Conservation (phyloP, 2,329 filamentous ascomycete genomes). For the Fusarium sambucinum region DNA sequence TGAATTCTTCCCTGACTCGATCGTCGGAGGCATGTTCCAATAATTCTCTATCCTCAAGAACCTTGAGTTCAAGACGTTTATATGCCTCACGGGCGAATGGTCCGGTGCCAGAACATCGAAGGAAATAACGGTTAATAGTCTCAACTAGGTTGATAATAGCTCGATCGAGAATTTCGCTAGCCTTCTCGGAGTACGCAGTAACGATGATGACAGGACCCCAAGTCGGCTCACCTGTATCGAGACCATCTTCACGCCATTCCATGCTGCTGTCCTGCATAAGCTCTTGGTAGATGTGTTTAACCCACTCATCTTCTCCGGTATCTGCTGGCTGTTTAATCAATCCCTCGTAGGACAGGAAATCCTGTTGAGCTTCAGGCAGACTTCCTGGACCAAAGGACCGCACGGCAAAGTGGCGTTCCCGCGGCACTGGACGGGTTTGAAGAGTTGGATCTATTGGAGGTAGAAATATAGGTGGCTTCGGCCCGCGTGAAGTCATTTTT, state of each 20-base stretch:
- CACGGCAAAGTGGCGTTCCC: conserved; percentile 1
- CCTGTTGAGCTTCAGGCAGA: background rate
- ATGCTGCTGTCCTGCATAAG: background rate
- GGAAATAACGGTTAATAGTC: conserved; percentile 10
- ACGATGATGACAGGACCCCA: conserved; percentile 12
- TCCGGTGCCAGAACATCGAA: background rate
- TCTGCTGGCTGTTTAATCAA: background rate
- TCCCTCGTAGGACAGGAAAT: background rate
- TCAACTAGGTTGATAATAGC: conserved; percentile 13
- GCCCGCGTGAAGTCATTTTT: conserved; percentile 5
- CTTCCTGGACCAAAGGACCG: conserved; percentile 6
- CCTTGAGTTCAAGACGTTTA: conserved; percentile 14
- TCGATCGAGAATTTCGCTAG: background rate
- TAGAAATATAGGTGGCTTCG: background rate
- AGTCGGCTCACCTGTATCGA: background rate
- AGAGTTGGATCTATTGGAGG: conserved; percentile 3
- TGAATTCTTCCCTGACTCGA: conserved; percentile 33
- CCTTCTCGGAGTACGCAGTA: conserved; percentile 15
- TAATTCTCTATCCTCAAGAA: conserved; percentile 6
- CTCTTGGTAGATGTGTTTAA: background rate
- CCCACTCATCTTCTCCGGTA: background rate
- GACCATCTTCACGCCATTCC: background rate
- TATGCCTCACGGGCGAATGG: conserved; percentile 6
- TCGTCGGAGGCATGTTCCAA: conserved; percentile 28
- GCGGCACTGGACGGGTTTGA: conserved; percentile 5